Base-by-base conservation (phyloP, 352 stramenopile species). In the Hyphochytrium catenoides region DNA sequence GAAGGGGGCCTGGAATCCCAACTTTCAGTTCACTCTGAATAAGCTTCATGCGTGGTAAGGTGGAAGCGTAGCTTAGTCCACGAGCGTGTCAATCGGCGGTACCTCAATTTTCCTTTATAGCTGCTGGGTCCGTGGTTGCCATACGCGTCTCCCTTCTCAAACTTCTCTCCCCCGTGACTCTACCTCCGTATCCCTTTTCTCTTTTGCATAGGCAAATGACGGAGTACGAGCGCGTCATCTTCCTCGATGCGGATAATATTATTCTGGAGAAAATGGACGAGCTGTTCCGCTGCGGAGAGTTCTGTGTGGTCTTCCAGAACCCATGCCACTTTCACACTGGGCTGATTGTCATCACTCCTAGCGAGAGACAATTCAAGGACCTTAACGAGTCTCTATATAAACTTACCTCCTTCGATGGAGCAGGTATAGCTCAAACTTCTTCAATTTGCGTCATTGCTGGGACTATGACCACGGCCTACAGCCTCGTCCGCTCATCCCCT, bases 271-370 rank as follows among this genome's bases (percentile, higher is more conserved):
- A 83, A 48, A 52, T 74, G 27, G 71, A 88, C 43, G 68, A 84
- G 50, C 57, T 88, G 8, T 88, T 88, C 34, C 41, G 70, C 1
- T 83, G 71, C 32, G 71, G 68, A 18, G 50, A 75, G 30, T 81
- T 86, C 43, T 86, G 71, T 43, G 71, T 69, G 23, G 68, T 86
- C 36, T 86, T 83, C 32, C 83, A 83, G 71, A 86, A 86, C 50
- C 71, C 71, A 8, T 86, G 71, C 34, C 69, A 86, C 44, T 86
- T 86, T 51, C 71, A 86, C 50, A 86, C 71, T 24, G 71, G 71
- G 0, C 36, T 86, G 12, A 41, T 86, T 14, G 71, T 86, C 9
- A 67, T 86, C 18, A 77, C 71, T 5, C 71, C 71, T 1, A 57
- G 64, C n/a, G 39, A 51, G 4, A 31, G 43, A 5, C 67, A 81